Evolutionary conservation across 106 monocot species (phyloP).

Genomic region (Gastrodia elata): DNA sequence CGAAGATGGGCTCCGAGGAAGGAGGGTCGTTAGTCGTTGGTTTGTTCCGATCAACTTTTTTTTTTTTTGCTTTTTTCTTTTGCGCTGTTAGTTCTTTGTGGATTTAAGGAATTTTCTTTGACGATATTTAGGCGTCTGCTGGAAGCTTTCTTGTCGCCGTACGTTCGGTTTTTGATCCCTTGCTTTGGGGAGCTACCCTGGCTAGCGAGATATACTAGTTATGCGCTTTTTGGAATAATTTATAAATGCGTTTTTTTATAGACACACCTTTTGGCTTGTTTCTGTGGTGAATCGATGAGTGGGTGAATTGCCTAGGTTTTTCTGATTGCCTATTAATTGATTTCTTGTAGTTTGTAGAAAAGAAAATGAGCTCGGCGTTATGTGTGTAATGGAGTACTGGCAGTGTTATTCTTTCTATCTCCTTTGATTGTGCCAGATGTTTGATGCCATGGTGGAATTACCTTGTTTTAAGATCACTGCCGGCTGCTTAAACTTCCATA

Average conservation of each 20-base stretch:
- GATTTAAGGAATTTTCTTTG: background rate
- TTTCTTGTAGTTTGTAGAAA: background rate
- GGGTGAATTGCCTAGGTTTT: background rate
- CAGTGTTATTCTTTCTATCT: background rate
- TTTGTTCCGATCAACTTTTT: constrained; percentile 1
- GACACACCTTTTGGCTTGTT: background rate
- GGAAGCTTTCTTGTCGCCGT: background rate
- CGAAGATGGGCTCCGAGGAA: constrained; percentile 7
- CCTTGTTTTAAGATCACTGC: background rate
- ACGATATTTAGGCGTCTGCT: background rate
- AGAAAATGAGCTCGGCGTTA: background rate
- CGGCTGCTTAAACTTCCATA: background rate
- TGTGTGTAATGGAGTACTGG: background rate
- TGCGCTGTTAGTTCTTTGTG: background rate
- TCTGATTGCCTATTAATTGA: background rate
- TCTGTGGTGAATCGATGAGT: background rate
- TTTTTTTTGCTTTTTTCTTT: background rate
- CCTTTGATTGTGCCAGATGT: background rate
- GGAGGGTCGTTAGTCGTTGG: constrained; percentile 8
- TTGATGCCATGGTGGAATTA: background rate
- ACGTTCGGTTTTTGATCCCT: background rate
- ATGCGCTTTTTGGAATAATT: background rate
- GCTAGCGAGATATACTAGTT: background rate
- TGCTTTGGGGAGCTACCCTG: background rate
- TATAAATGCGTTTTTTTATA: background rate